Evolutionary conservation across 2,329 filamentous ascomycete genomes (phyloP), one percentile per base, ranked within the genome.

Genomic region (Cladophialophora psammophila): DNA sequence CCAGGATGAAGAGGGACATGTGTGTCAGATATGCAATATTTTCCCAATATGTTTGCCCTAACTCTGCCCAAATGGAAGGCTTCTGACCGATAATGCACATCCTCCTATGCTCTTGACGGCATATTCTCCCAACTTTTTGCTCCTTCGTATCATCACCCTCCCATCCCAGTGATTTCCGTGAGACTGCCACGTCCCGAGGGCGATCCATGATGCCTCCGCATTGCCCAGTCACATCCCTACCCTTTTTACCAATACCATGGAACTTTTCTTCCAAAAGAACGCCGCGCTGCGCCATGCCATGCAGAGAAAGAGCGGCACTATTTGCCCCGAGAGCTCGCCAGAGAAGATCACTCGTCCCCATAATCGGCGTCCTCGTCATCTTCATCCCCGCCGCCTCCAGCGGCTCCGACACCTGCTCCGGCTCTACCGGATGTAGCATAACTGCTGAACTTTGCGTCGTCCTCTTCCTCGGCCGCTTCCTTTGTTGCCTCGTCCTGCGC

Each of bases 401-500:
- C 71, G 32, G 62, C 71, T 13, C 52, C 67, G 60, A 52, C 72
- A 32, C 73, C 70, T 18, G 75, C 73, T n/a, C 73, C 74, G 57
- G 53, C 73, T 34, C 73, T 69, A 12, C 75, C 72, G 20, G 73
- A 74, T 10, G 71, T 67, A 6, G 72, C 72, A 60, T 74, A 74
- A 31, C 58, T 68, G 60, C 72, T 73, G 65, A 74, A 74, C 40
- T 72, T 68, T 12, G 62, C 58, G 55, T 77, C 75, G 5, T 61
- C 45, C 63, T 76, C 67, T 38, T 77, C 75, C 9, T 61, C 45
- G 61, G 75, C 67, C 40, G 62, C 71, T 34, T 75, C 74, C 26
- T 70, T 55, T 2, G 63, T 69, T 5, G 82, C 84, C 20, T 84
- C 82, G 67, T 88, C 84, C 75, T 91, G 89, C 15, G 89, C 89